These are phyloP conservation scores for Mortierella sp. DNA, from an alignment of 371 early-diverging fungal species.

Conservation along the genomic window DNA sequence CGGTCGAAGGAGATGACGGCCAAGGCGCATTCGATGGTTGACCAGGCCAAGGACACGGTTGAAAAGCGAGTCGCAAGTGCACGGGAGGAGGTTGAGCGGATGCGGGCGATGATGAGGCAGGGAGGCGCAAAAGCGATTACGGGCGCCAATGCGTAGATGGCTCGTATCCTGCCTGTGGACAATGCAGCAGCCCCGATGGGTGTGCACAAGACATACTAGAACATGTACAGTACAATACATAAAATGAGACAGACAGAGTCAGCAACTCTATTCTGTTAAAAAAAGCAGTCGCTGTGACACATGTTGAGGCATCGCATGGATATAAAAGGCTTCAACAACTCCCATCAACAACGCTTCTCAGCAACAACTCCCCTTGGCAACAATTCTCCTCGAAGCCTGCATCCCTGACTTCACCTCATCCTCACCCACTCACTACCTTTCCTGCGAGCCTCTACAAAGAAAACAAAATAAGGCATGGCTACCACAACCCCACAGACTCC, in stretches of 20 bases:
- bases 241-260: not conserved
- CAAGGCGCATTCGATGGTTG: constrained; percentile 53
- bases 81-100: constrained; percentile 48
- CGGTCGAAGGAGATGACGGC: constrained; percentile 54
- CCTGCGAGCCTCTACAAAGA: not conserved
- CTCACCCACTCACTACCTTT: not conserved
- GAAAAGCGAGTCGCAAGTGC: constrained; percentile 50
- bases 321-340: not conserved
- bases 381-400: too few relatives aligned
- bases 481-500: constrained; percentile 20
- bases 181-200: too few relatives aligned
- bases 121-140: constrained; percentile 40
- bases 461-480: constrained; percentile 8
- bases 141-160: not conserved
- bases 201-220: too few relatives aligned
- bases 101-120: constrained; percentile 33
- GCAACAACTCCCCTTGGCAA: too few relatives aligned
- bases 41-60: constrained; percentile 49
- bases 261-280: not conserved
- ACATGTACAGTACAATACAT: too few relatives aligned
- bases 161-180: not conserved
- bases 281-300: constrained; percentile 8
- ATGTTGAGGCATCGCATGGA: not conserved
- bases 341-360: too few relatives aligned
- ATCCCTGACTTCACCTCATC: not conserved